A percentile compares a stretch with the other conserved stretches of the same genome.
Evolutionary conservation across 352 stramenopile genomes (phyloP).

Genomic region (Thraustochytrium sp.): DNA sequence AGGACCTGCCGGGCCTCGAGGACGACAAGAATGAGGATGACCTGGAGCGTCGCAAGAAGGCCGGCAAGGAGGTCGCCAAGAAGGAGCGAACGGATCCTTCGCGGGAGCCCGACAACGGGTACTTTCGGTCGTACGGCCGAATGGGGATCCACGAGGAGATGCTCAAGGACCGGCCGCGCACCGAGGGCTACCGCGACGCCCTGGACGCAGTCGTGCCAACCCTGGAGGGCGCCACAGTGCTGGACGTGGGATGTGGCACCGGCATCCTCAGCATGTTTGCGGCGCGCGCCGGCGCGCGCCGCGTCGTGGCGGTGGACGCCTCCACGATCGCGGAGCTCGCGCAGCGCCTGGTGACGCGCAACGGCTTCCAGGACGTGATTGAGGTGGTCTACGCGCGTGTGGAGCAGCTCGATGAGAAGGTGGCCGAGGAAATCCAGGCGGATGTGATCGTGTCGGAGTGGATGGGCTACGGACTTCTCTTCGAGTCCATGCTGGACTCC

Average conservation of each 20-base stretch:
- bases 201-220: slow-evolving; percentile 34
- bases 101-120: slow-evolving; percentile 54
- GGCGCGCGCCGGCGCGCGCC: slow-evolving; percentile 51
- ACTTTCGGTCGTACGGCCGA: slow-evolving; percentile 78
- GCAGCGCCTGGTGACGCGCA: slow-evolving; percentile 44
- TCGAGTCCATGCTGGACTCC: slow-evolving; percentile 58
- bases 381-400: slow-evolving; percentile 51
- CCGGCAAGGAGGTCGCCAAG: not conserved
- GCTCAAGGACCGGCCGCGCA: slow-evolving; percentile 51
- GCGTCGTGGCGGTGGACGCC: slow-evolving; percentile 53
- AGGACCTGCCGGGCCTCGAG: not conserved
- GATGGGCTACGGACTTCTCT: slow-evolving; percentile 62
- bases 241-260: slow-evolving; percentile 58
- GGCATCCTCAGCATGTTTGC: slow-evolving; percentile 59
- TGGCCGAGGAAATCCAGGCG: slow-evolving; percentile 54
- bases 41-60: too few relatives aligned
- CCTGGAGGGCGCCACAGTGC: slow-evolving; percentile 38
- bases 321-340: slow-evolving; percentile 52
- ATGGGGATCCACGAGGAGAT: slow-evolving; percentile 61
- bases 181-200: slow-evolving; percentile 52
- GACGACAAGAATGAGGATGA: not conserved
- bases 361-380: slow-evolving; percentile 50
- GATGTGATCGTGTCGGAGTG: slow-evolving; percentile 60
- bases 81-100: too few relatives aligned
- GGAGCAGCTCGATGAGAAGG: slow-evolving; percentile 51